These are phyloP conservation scores for Aspergillus ostianus DNA, from an alignment of 495 filamentous ascomycete species.

Conservation along the genomic window DNA sequence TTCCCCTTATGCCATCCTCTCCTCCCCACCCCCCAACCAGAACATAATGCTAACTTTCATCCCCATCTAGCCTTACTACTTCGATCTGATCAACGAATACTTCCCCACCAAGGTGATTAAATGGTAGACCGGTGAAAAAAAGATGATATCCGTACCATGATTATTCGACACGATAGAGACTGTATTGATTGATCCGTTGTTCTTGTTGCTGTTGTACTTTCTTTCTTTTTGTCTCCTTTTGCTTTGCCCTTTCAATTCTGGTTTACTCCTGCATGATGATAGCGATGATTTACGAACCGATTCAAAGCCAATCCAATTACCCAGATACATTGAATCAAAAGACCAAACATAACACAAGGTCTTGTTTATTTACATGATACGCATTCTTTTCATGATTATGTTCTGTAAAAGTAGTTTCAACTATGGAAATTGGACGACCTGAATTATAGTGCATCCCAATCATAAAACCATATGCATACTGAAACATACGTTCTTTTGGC, in stretches of 20 bases:
- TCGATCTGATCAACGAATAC: slow-evolving; percentile 81
- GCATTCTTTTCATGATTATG: not conserved
- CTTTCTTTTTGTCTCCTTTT: not conserved
- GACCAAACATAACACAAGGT: not conserved
- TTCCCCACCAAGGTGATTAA: slow-evolving; percentile 73
- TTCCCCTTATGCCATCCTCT: too few relatives aligned
- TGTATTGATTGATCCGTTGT: not conserved
- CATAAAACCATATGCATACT: too few relatives aligned
- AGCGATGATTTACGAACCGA: slow-evolving; percentile 14
- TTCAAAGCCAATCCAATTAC: not conserved
- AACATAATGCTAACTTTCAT: slow-evolving; percentile 11
- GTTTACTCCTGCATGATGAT: slow-evolving; percentile 1
- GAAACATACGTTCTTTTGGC: too few relatives aligned
- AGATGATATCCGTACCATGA: not conserved
- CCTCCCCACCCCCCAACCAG: not conserved
- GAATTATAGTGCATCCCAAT: too few relatives aligned
- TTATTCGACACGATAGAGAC: not conserved
- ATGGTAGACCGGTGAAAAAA: slow-evolving; percentile 53
- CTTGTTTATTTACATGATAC: not conserved
- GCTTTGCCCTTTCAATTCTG: too few relatives aligned
- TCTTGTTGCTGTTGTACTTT: not conserved
- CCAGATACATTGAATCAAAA: not conserved
- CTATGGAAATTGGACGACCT: too few relatives aligned
- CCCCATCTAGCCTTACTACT: slow-evolving; percentile 65
- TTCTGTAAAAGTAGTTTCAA: too few relatives aligned